Percentiles rank a stretch among this genome's conserved stretches.
These are phyloP conservation scores for Spergularia bocconei DNA, from an alignment of 148 eudicot species.

Conservation along the genomic window DNA sequence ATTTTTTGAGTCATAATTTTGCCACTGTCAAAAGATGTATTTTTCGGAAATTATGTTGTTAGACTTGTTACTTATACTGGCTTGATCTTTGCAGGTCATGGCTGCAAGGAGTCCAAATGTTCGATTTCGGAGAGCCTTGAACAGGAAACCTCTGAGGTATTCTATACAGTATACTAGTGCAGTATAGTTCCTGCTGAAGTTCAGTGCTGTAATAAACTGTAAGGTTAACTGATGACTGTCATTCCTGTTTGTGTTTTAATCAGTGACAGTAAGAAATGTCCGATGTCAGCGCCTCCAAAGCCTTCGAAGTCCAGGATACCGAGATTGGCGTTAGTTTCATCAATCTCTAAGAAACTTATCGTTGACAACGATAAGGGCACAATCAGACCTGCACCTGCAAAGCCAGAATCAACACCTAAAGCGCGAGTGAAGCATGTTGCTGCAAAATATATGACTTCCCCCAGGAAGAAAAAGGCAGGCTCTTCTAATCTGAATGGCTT, in stretches of 20 bases:
- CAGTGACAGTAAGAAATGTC: conserved; percentile 59
- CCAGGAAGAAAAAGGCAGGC: conserved; percentile 50
- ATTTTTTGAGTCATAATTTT: not conserved
- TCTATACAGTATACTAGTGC: not conserved
- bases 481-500: conserved; percentile 43
- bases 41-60: not conserved
- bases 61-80: not conserved
- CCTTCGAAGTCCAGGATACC: conserved; percentile 64
- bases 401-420: conserved; percentile 51
- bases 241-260: not conserved
- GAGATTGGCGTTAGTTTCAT: conserved; percentile 52
- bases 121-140: conserved; percentile 51
- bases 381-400: conserved; percentile 27
- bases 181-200: not conserved
- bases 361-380: conserved; percentile 27
- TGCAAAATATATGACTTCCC: conserved; percentile 90
- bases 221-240: not conserved
- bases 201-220: not conserved
- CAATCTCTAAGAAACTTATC: conserved; percentile 49
- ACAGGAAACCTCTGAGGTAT: conserved; percentile 48
- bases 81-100: conserved; percentile 58
- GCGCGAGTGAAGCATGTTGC: conserved; percentile 66
- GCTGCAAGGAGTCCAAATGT: conserved; percentile 95
- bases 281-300: conserved; percentile 82
- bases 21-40: not conserved